Evolutionary conservation across 345 rosid genomes (phyloP).

Genomic region (Populus nigra): DNA sequence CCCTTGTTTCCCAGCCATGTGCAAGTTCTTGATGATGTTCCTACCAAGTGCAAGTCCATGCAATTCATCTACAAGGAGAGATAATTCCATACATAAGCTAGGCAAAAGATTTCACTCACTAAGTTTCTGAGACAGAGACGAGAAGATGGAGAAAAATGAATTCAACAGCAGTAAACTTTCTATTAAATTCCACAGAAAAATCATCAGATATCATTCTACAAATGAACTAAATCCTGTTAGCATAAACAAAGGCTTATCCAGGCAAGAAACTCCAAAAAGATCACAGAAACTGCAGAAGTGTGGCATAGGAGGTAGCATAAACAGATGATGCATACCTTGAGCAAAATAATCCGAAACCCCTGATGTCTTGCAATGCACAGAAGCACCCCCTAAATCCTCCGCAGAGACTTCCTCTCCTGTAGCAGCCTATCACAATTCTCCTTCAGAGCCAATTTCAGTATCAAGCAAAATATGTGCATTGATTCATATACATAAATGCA

Average conservation of each 20-base stretch:
- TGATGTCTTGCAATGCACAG: constrained; percentile 84
- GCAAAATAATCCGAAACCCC: constrained; percentile 97
- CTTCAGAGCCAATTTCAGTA: constrained; percentile 22
- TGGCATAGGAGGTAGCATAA: constrained; percentile 1
- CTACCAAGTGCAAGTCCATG: constrained; percentile 94
- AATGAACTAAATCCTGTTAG: not conserved
- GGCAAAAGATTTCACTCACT: not conserved
- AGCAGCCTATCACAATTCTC: constrained; percentile 79
- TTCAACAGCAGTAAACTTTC: not conserved
- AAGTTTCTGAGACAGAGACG: not conserved
- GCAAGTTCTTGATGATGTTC: constrained; percentile 84
- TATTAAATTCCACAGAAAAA: not conserved
- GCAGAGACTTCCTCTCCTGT: constrained; percentile 96
- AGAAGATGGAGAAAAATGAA: not conserved
- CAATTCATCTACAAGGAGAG: constrained; percentile 64
- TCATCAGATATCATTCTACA: not conserved
- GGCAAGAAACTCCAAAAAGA: constrained; percentile 7
- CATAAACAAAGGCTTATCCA: not conserved
- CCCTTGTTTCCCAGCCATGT: constrained; percentile 70
- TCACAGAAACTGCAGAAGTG: constrained; percentile 23
- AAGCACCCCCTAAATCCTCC: constrained; percentile 89
- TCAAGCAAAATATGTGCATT: not conserved
- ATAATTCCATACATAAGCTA: constrained; percentile 6
- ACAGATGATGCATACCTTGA: constrained; percentile 55
- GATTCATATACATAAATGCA: not conserved